Conservation (phyloP, 441 rosid species). For the Jatropha podagrica region DNA sequence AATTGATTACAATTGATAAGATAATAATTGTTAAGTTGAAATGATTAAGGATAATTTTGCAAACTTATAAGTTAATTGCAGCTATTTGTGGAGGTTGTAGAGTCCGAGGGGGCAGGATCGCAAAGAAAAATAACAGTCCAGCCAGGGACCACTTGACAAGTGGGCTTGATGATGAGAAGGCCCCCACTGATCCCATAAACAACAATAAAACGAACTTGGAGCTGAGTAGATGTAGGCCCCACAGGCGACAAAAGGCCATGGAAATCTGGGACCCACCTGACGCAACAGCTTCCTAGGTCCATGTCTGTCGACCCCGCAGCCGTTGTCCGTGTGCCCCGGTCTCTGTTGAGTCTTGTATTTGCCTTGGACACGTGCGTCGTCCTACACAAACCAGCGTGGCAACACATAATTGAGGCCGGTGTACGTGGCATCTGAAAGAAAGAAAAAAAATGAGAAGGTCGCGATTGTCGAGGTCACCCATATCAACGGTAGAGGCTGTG, state of each 20-base stretch:
- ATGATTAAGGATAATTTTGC: too few species aligned
- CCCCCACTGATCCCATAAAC: not conserved
- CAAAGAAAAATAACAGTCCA: not conserved
- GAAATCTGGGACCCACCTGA: conserved; percentile 35
- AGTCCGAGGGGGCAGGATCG: not conserved
- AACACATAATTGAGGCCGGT: conserved; percentile 3
- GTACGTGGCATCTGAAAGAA: conserved; percentile 33
- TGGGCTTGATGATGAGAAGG: not conserved
- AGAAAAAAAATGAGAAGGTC: not conserved
- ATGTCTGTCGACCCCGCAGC: conserved; percentile 47
- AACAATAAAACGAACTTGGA: conserved; percentile 20
- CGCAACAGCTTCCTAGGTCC: conserved; percentile 29
- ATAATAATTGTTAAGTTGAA: too few species aligned
- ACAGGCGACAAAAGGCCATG: not conserved
- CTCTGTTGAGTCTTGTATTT: not conserved
- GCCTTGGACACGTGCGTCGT: conserved; percentile 36
- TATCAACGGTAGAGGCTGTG: conserved; percentile 8
- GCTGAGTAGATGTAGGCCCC: conserved; percentile 63
- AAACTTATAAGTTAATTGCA: too few species aligned
- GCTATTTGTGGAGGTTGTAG: too few species aligned
- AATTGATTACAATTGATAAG: too few species aligned
- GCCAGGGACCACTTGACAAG: not conserved
- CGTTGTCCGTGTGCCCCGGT: conserved; percentile 30
- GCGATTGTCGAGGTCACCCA: not conserved
- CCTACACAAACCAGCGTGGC: conserved; percentile 20